Base-by-base conservation (phyloP, 306 rosid species). In the Acacia crassicarpa region DNA sequence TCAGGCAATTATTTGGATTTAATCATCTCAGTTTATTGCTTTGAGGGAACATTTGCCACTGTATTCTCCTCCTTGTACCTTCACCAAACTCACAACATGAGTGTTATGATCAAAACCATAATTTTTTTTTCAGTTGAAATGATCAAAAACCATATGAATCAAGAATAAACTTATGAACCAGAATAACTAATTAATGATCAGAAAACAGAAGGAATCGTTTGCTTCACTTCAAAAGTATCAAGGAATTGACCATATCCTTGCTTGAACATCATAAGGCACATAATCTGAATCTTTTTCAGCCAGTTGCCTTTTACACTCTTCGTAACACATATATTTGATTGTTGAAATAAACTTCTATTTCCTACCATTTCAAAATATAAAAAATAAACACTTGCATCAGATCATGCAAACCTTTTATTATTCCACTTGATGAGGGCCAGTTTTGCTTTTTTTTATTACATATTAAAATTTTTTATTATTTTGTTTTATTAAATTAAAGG, bases 41-140 rank as follows among this genome's bases (percentile, higher is more conserved):
- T 27, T 27, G 30, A 27, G 30, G 30, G 30, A 1, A 27, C 30
- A 27, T 27, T 27, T 27, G 83, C 86, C 49, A 66, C 77, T 17
- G 82, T 83, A 77, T 86, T 84, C n/a, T n/a, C n/a, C 80, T 88
- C 91, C 66, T 83, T 92, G 93, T 95, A 95, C 94, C 99, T 93
- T 72, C 56, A 70, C 66, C 35, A 88, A 78, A 87, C 79, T 81
- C 67, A 75, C 22, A 66, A 33, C 38, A 33, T 33, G 38, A 33
- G 38, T 33, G 38, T 33, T 33, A 33, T 48, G 14, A 15, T 12
- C 30, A 27, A 27, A 27, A 27, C 30, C 30, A 27, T 27, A 27
- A 0, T 27, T 27, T 27, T 27, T 27, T 27, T 27, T 27, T n/a
- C n/a, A n/a, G 30, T 27, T 1, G 30, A 27, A 27, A 27, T 27